These are phyloP conservation scores for Phytophthora aleatoria DNA, from an alignment of 352 stramenopile genomes.

Conservation along the genomic window DNA sequence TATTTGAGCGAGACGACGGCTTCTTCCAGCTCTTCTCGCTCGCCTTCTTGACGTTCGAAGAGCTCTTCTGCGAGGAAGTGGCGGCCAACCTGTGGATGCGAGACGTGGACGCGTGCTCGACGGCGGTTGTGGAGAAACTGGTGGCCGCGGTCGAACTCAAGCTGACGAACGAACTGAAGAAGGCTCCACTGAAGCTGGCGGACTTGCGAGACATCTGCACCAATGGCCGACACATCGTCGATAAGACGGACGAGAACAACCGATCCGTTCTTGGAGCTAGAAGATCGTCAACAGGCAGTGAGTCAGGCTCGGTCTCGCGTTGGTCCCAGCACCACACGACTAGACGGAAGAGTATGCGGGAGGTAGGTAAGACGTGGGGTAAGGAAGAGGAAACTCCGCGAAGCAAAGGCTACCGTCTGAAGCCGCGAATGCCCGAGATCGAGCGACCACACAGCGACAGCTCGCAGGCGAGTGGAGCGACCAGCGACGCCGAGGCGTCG, in stretches of 20 bases:
- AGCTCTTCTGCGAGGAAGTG: conserved; percentile 68
- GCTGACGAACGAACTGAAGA: conserved; percentile 43
- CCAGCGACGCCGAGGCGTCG: conserved; percentile 22
- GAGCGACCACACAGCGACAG: conserved; percentile 13
- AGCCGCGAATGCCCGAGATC: conserved; percentile 37
- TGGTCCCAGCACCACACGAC: conserved; percentile 30
- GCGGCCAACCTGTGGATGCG: conserved; percentile 38
- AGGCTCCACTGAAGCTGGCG: conserved; percentile 46
- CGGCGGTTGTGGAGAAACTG: conserved; percentile 45
- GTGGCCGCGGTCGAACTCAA: conserved; percentile 49
- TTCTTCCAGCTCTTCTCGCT: conserved; percentile 71
- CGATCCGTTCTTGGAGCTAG: conserved; percentile 1
- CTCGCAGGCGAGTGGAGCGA: conserved; percentile 26
- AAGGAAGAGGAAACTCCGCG: conserved; percentile 5
- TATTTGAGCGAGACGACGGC: conserved; percentile 51
- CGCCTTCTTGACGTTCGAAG: conserved; percentile 66
- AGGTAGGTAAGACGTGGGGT: conserved; percentile 26
- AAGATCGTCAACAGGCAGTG: conserved; percentile 2
- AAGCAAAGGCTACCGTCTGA: conserved; percentile 25
- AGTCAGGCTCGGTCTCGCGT: conserved; percentile 20
- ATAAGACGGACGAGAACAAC: conserved; percentile 9
- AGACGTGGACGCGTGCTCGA: conserved; percentile 38
- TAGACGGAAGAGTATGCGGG: conserved; percentile 29
- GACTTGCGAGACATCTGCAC: conserved; percentile 49
- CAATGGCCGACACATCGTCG: conserved; percentile 47